Base-by-base conservation (phyloP, 2,329 filamentous ascomycete species). In the Aspergillus puulaauensis region DNA sequence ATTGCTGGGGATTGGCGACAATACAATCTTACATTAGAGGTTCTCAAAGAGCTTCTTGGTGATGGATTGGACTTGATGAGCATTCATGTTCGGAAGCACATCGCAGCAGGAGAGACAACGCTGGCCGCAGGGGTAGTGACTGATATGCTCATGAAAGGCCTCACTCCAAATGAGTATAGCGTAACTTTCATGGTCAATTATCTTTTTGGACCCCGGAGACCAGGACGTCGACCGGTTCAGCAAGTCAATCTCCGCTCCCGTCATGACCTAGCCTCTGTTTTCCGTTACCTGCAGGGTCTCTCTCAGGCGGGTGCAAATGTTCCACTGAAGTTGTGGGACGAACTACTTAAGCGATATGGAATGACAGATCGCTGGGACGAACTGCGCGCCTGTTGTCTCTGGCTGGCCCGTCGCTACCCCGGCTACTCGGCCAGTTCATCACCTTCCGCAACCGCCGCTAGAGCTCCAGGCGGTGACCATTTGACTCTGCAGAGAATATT, bases 311-410 rank as follows among this genome's bases (percentile, higher is more conserved):
- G 78, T 17, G 72, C 72, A 54, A 62, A 71, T 55, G 73, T 83
- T 23, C 73, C 73, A 21, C 71, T 76, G 3, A 70, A 61, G 24
- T 66, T 75, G 15, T 89, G 86, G 86, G 70, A 74, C 47, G 84
- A 88, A 66, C 74, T 86, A 9, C 66, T 89, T 43, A 82, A 82
- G 46, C 80, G 85, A 27, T 79, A 84, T 46, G 86, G 86, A 4
- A 87, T 85, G 82, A 68, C 74, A 8, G 75, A 80, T 7, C 75
- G 79, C 15, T 79, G 84, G 65, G 66, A 78, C 14, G 80, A 83
- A 33, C 72, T 88, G 6, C 75, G 78, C 57, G 77, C 77, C 21
- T 73, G 86, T 24, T 75, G 80, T 12, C 63, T 82, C 44, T 83
- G 79, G 82, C 75, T 89, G 3, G 75, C 77, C 6, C 66, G 66